Evolutionary conservation across 2,329 filamentous ascomycete species (phyloP), one percentile per base, ranked within the genome.

Genomic region (Colletotrichum graminicola): DNA sequence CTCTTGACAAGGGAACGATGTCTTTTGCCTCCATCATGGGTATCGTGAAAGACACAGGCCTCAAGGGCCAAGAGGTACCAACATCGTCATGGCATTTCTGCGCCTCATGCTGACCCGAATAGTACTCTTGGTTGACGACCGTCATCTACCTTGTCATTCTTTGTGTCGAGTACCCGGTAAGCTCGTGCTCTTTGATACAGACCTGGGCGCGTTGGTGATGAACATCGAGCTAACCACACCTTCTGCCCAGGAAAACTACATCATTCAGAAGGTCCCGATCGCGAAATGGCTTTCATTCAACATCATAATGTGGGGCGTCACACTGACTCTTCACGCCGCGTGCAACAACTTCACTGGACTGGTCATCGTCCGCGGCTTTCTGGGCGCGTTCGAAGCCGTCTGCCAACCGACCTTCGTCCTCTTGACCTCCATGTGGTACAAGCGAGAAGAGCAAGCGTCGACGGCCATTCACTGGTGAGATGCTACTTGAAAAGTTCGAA

Each of bases 331-430:
- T 41, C 77, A 78, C 1, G 78, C 78, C 0, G 77, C 80, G 1
- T 80, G 81, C 49, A 80, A 76, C 47, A 82, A 81, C 61, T 86
- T 82, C 47, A 80, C 76, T 0, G 78, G 80, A 0, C 76, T 86
- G 5, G 78, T 84, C 47, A 77, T 78, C 0, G 79, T 83, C 7
- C 80, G 85, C 0, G 82, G 85, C 67, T 75, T 86, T 0, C 76
- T 85, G 0, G 84, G 84, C 23, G 75, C 82, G 18, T 83, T 84
- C n/a, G 85, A 87, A 75, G 81, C 83, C 1, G 81, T 80, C 21
- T 81, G 85, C 3, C 81, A 82, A 8, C 85, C 85, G 0, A 79
- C 80, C 0, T 84, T 86, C 55, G 83, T 86, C 67, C 77, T 84
- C 52, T 80, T 85, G 75, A 75, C 74, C 1, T 73, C 75, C 21